Percentiles rank a stretch among this genome's conserved stretches.
phyloP scores from a whole-genome alignment of 495 filamentous ascomycete genomes.

The Lasiosphaeriaceae sp. region DNA sequence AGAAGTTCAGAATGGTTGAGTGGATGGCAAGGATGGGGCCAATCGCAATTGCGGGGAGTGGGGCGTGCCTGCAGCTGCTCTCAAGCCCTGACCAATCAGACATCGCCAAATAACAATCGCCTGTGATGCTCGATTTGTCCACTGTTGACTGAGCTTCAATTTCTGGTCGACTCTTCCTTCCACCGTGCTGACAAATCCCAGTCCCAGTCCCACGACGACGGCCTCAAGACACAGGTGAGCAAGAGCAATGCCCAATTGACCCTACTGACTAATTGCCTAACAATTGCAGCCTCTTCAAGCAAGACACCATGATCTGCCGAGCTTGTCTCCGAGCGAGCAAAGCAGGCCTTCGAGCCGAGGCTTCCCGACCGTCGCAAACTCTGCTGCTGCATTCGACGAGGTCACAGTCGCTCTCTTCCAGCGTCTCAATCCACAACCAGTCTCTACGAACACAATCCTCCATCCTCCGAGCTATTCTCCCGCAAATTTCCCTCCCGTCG shows the following conservation, averaged over 20 bases:
- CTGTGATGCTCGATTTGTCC: too few relatives aligned
- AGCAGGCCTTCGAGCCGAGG: constrained; percentile 1
- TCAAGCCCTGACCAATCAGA: too few relatives aligned
- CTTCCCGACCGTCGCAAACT: background rate
- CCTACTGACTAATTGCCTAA: background rate
- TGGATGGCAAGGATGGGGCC: too few relatives aligned
- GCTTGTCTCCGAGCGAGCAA: constrained; percentile 19
- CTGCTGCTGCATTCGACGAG: background rate
- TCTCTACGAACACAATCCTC: constrained; percentile 2
- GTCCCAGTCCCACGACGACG: too few relatives aligned
- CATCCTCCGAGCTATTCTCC: background rate
- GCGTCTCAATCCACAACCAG: background rate
- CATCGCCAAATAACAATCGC: too few relatives aligned
- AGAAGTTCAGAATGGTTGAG: too few relatives aligned
- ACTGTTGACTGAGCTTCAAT: too few relatives aligned
- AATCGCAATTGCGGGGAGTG: too few relatives aligned
- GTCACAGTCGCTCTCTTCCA: constrained; percentile 1
- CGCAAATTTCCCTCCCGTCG: background rate
- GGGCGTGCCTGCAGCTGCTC: too few relatives aligned
- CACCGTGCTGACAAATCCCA: too few relatives aligned
- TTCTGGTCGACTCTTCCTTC: too few relatives aligned
- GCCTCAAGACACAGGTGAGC: background rate
- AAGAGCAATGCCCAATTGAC: background rate
- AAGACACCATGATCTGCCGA: constrained; percentile 22
- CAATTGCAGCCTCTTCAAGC: background rate